Base-by-base conservation (phyloP, 1,284 basidiomycete genomes). In the Ustilago cynodontis region DNA sequence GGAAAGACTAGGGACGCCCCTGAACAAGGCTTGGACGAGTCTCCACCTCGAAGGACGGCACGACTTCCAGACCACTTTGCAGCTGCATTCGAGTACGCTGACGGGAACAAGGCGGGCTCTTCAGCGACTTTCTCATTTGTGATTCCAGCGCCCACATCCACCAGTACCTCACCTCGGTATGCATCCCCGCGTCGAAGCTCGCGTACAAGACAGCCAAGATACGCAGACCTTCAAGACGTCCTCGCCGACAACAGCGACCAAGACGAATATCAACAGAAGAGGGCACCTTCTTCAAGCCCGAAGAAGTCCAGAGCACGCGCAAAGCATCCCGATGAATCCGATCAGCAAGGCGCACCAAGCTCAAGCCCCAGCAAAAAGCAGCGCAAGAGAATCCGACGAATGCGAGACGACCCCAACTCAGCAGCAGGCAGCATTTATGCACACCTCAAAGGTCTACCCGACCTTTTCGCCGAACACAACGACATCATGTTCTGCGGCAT, bases 401-500 rank as follows among this genome's bases (percentile, higher is more conserved):
- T 60, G 3, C 43, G 71, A 43, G 75, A 77, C 20, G 71, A 77
- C 29, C 75, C 75, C 51, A 69, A 70, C 49, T 77, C 74, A n/a
- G 65, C 59, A 1, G 11, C 64, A 1, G 71, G 71, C 11, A 71
- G 67, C 64, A 67, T 68, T 11, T 78, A 78, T 28, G 59, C 76
- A 0, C 71, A 74, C 33, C 52, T 74, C 22, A 52, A 63, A 29
- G 64, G 59, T 20, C 20, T 78, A 28, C 71, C 76, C 2, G 76
- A 78, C 43, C 55, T 71, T 5, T 71, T 78, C 39, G 65, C 58
- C 1, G 29, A 57, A 22, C 33, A 55, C 55, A 70, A 71, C 67
- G 71, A 78, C 49, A 67, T 78, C 50, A 67, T 77, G 67, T 59
- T 79, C 29, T 79, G 77, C 59, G 77, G 77, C 14, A 77, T 79